phyloP scores from a whole-genome alignment of 208 protist species.

The Phytomonas francai region DNA sequence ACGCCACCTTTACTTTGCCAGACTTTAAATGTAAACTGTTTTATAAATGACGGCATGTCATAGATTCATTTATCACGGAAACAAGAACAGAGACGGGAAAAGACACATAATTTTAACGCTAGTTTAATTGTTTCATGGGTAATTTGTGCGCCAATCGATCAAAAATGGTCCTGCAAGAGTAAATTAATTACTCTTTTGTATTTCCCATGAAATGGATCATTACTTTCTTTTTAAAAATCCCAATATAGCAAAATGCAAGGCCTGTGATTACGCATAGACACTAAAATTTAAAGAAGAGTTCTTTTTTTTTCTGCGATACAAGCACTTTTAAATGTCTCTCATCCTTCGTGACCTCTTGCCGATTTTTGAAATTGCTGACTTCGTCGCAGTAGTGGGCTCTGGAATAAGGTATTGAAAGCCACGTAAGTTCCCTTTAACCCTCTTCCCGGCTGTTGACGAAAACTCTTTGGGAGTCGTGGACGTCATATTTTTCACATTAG shows the following conservation, averaged over 20 bases:
- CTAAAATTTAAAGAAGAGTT: background rate
- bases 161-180: background rate
- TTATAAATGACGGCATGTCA: too few relatives aligned
- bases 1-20: background rate
- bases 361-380: background rate
- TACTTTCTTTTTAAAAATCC: background rate
- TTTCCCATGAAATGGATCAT: background rate
- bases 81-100: too few relatives aligned
- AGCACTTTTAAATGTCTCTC: background rate
- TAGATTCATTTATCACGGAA: too few relatives aligned
- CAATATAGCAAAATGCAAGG: background rate
- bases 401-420: conserved; percentile 46
- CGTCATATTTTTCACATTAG: conserved; percentile 3
- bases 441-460: conserved; percentile 41
- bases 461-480: conserved; percentile 20
- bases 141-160: too few relatives aligned
- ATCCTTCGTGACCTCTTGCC: background rate
- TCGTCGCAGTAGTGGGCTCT: background rate
- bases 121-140: too few relatives aligned
- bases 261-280: background rate
- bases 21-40: background rate
- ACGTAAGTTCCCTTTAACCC: conserved; percentile 65
- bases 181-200: background rate
- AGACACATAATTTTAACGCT: too few relatives aligned
- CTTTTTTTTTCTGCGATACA: background rate